Base-by-base conservation (phyloP, 75 land plant genomes). In the Pinus tabuliformis region DNA sequence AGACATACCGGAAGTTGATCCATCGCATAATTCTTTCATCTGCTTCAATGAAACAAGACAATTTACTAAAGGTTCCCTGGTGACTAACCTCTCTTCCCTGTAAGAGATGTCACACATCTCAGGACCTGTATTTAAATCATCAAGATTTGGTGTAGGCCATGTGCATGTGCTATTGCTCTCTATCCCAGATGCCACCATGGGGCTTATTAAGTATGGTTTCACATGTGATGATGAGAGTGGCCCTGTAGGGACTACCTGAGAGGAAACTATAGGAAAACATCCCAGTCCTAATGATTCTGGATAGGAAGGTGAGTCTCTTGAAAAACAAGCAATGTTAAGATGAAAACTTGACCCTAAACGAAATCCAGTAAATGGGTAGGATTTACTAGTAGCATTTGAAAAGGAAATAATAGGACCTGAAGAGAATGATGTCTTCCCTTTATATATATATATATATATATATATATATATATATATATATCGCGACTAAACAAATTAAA, bases 41-140 rank as follows among this genome's bases (percentile, higher is more conserved):
- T 86, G 86, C 36, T 88, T 6, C n/a, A 76, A 39, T 1, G 81
- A 71, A 3, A 81, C 73, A 76, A 83, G 93, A 30, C 85, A 74
- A 78, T 77, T 78, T 37, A 83, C 77, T n/a, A 84, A 77, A 26
- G 75, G 58, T 77, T 80, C 87, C 74, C 91, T 82, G 13, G 74
- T 39, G 42, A 68, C 59, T 33, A 84, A 70, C 76, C 78, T 78
- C n/a, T 89, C 91, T 57, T 82, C 87, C 72, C 88, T 87, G 17
- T 73, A 81, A 39, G 91, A 96, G 18, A 73, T 57, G 18, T 89
- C 94, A 58, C 62, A 36, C 21, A 73, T 76, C 52, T 85, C 92
- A 12, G 98, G 98, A 26, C 99, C 99, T 4, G 95, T 76, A 87
- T 96, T 96, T 11, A 96, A 79, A 75, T 96, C 99, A 36, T 26